These are phyloP conservation scores for Penicillium glabrum DNA, from an alignment of 2,329 filamentous ascomycete species.

Conservation along the genomic window DNA sequence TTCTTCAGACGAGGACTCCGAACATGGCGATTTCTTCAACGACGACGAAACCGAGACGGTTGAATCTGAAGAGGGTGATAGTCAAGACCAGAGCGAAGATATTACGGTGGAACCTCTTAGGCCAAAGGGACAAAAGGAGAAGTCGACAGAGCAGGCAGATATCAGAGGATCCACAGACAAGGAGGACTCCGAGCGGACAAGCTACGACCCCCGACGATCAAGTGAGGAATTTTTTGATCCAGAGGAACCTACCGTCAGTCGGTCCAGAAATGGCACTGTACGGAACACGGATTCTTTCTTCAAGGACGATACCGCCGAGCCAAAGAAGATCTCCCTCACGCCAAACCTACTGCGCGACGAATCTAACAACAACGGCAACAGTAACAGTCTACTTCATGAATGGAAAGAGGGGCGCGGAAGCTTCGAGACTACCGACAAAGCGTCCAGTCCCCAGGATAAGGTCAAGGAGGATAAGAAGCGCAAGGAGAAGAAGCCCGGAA, in stretches of 20 bases:
- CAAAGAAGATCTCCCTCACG: slow-evolving; percentile 94
- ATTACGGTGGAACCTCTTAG: slow-evolving; percentile 47
- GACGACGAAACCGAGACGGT: slow-evolving; percentile 53
- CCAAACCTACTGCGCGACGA: slow-evolving; percentile 90
- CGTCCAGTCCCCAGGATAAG: slow-evolving; percentile 61
- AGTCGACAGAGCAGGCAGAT: slow-evolving; percentile 26
- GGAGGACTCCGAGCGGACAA: slow-evolving; percentile 29
- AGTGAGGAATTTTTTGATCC: slow-evolving; percentile 67
- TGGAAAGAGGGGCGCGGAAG: slow-evolving; percentile 59
- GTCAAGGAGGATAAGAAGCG: slow-evolving; percentile 73
- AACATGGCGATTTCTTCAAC: slow-evolving; percentile 46
- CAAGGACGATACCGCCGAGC: slow-evolving; percentile 91
- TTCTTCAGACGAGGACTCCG: slow-evolving; percentile 73
- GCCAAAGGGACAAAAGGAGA: slow-evolving; percentile 42
- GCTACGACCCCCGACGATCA: slow-evolving; percentile 45
- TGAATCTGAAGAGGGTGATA: slow-evolving; percentile 34
- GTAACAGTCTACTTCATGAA: slow-evolving; percentile 26
- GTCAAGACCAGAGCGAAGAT: slow-evolving; percentile 36
- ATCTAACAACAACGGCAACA: slow-evolving; percentile 30
- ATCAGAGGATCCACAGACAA: slow-evolving; percentile 17
- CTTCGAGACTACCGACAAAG: slow-evolving; percentile 74
- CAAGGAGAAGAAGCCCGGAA: slow-evolving; percentile 69
- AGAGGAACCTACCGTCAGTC: slow-evolving; percentile 39
- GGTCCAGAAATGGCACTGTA: slow-evolving; percentile 80
- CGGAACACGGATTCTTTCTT: slow-evolving; percentile 96